Evolutionary conservation across 2,329 filamentous ascomycete genomes (phyloP), one percentile per base, ranked within the genome.

Genomic region (Trichophyton mentagrophytes): DNA sequence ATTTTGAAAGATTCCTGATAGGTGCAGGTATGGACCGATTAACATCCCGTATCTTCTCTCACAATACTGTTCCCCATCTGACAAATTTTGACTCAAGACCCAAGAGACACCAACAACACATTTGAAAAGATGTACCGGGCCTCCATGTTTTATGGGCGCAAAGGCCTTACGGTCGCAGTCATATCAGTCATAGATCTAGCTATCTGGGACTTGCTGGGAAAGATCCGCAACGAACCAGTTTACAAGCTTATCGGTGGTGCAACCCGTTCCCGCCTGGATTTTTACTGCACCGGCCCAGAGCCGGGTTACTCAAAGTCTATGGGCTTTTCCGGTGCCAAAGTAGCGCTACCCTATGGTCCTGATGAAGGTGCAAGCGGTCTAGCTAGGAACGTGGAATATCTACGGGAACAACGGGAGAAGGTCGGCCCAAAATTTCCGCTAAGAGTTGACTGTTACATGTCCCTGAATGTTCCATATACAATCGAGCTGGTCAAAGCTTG

Each of bases 371-470:
- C 85, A 25, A 84, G 82, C 61, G 91, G 91, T 3, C 77, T 96
- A 68, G 82, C 83, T 71, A 95, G 95, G 80, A 96, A 96, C 71
- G 82, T 96, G 60, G 90, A 90, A 71, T 96, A 91, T 71, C 81
- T 96, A 57, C 84, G 86, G 66, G 86, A 89, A 74, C 89, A 96
- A 74, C 84, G 90, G 60, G 88, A 90, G 70, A 83, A 83, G 60
- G 87, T 96, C 49, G 91, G 91, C 0, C 88, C 90, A 0, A 88
- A 96, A 72, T 96, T 93, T 72, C 91, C 91, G 53, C 81, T 96
- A 66, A 91, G 95, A 80, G 91, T 96, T 3, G 91, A 96, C 77
- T 96, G 91, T 80, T 96, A 95, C 77, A 96, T 96, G 91, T 91
- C 88, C 66, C 79, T 96, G 69, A 96, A 91, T 69, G 91, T 96